Conservation (phyloP, 2,329 filamentous ascomycete species). For the Aspergillus niger region DNA sequence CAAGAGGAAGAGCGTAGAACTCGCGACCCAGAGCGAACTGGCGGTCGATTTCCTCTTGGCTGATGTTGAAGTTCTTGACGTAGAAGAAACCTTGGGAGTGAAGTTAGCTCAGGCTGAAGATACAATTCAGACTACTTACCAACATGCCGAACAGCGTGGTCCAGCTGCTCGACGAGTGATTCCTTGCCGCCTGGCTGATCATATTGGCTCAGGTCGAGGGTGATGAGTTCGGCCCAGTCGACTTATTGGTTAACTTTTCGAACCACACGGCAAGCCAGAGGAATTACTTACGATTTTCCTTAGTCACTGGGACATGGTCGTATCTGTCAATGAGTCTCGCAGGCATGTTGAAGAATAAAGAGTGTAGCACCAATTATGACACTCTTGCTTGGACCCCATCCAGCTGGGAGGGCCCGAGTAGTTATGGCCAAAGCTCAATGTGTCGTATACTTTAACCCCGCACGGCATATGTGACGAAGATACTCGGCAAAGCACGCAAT, state of each 20-base stretch:
- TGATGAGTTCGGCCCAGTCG: constrained; percentile 59
- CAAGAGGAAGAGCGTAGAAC: constrained; percentile 58
- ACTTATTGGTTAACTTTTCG: constrained; percentile 23
- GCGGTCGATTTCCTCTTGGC: constrained; percentile 60
- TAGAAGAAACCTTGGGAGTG: constrained; percentile 59
- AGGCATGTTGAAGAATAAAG: constrained; percentile 22
- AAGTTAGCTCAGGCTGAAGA: neutral
- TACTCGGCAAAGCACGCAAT: constrained; percentile 31
- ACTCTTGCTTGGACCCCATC: neutral
- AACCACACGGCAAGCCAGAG: neutral
- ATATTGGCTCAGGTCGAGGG: constrained; percentile 59
- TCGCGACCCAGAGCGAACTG: constrained; percentile 64
- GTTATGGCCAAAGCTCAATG: neutral
- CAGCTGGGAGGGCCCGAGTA: neutral
- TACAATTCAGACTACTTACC: constrained; percentile 22
- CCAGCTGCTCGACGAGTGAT: constrained; percentile 55
- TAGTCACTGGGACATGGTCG: constrained; percentile 51
- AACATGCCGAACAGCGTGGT: constrained; percentile 55
- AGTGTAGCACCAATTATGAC: neutral
- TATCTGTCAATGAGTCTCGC: constrained; percentile 42
- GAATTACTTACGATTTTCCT: constrained; percentile 36
- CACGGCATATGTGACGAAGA: constrained; percentile 11
- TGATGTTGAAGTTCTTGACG: constrained; percentile 63
- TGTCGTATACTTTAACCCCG: constrained; percentile 13
- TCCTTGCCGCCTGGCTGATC: constrained; percentile 58